Percentiles rank a stretch among this genome's conserved stretches.
These are phyloP conservation scores for Lignosus rhinocerotis DNA, from an alignment of 1,284 basidiomycete species.

Conservation along the genomic window DNA sequence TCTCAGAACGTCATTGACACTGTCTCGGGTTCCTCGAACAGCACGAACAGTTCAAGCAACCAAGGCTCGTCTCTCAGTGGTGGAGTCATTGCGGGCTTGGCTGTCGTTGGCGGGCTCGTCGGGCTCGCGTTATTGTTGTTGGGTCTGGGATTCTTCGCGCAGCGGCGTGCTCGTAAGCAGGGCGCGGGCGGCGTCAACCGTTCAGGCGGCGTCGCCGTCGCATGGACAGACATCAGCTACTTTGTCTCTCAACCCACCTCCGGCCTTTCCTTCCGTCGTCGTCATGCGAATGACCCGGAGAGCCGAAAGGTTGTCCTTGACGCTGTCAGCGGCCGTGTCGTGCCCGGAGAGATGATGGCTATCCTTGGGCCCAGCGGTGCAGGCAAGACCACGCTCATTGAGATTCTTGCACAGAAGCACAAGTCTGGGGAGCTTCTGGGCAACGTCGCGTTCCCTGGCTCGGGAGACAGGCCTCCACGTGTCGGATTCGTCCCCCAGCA, in stretches of 20 bases:
- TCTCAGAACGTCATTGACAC: constrained; percentile 74
- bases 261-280: constrained; percentile 11
- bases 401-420: constrained; percentile 92
- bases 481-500: constrained; percentile 88
- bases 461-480: constrained; percentile 43
- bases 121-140: constrained; percentile 58
- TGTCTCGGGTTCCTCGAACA: constrained; percentile 34
- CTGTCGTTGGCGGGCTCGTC: constrained; percentile 74
- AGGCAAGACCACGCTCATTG: constrained; percentile 93
- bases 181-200: constrained; percentile 37
- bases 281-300: constrained; percentile 20
- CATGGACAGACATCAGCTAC: constrained; percentile 76
- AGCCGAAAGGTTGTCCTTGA: constrained; percentile 75
- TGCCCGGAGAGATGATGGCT: constrained; percentile 81
- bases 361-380: constrained; percentile 88
- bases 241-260: constrained; percentile 37
- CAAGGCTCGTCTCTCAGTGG: constrained; percentile 53
- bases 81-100: constrained; percentile 87
- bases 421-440: constrained; percentile 76
- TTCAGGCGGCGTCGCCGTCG: constrained; percentile 57
- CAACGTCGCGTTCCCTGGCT: constrained; percentile 55
- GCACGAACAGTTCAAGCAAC: constrained; percentile 15
- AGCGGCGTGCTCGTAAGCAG: constrained; percentile 58
- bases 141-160: constrained; percentile 59
- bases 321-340: constrained; percentile 65